Base-by-base conservation (phyloP, 108 stramenopile species). In the Cyclostephanos invisitatus region DNA sequence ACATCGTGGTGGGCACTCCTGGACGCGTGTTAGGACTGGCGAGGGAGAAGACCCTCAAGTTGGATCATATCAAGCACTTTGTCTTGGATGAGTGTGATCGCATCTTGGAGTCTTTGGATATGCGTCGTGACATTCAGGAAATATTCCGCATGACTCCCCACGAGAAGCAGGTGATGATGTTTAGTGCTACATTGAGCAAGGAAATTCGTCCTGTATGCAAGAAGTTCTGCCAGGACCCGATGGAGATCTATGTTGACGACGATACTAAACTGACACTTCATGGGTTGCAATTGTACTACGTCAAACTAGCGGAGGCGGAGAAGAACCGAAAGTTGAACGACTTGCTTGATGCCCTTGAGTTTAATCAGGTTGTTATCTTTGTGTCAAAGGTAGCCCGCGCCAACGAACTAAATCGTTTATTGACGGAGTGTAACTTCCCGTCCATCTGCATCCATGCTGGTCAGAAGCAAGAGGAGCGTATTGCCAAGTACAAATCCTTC, bases 301-400 rank as follows among this genome's bases (percentile, higher is more conserved):
- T 92, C 74, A 95, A 97, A 72, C 90, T 99, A 28, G 91, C 90
- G 10, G 97, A 97, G 85, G 92, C 92, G 5, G 97, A 98, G 78
- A 99, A 99, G 95, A 98, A 99, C 76, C 91, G 93, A 59, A 99
- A 99, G 87, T 83, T 99, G 57, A 98, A 96, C 72, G 97, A 99
- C 64, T 85, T 99, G 35, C 86, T 99, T 66, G 99, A 99, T 86
- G 93, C 95, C 22, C 83, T 99, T 20, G 98, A 99, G 78, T 99
- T 99, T 88, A 99, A 99, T 77, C 99, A 99, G 83, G 98, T 98
- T 62, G 97, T 99, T 64, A 99, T 99, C 80, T 99, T 99, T 74
- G 97, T 98, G 60, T 93, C 94, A 67, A 98, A 98, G 90, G 96
- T 91, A 69, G 98, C 91, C 55, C 96, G 88, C 65, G 89, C 85